Evolutionary conservation across 192 early-diverging fungal species (phyloP), one percentile per base, ranked within the genome.

Genomic region (Chytriomyces confervae): DNA sequence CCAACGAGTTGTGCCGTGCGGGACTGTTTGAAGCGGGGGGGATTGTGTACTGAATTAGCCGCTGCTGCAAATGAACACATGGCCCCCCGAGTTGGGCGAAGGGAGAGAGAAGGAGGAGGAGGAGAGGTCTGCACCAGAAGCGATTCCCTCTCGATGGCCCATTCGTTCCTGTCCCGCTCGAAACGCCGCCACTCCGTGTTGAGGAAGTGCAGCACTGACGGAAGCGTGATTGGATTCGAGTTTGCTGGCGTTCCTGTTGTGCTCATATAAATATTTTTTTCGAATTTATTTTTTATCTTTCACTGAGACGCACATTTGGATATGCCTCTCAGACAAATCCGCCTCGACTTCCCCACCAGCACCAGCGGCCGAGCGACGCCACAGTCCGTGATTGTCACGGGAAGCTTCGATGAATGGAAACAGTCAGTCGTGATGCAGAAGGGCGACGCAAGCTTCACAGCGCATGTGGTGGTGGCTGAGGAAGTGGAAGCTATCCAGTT

Each of bases 121-220:
- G 3, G 53, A 3, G 3, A 3, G 53, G 53, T 18, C 13, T 18
- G 20, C 20, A 57, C 53, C 53, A 18, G 11, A 11, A 57, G 53
- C 20, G 53, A 11, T 3, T 57, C 53, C 20, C 67, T 24, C 76
- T 94, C 94, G 74, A 95, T 91, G 24, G 91, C 90, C 93, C 95
- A 95, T 74, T 95, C 93, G 75, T 93, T 95, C 18, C 92, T 83
- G 71, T 96, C 95, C 62, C 92, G 85, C 76, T 96, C 95, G 76
- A 89, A 94, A 23, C 88, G 82, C 50, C 95, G 80, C 93, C 93
- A 94, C 87, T 95, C 92, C 11, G 86, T 80, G 75, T 96, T 94
- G 7, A 96, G 84, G 71, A 87, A 96, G 76, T 94, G 93, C 3
- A 96, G 80, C 53, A 95, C 93, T 4, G 7, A 6, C 1, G 74